Evolutionary conservation across 140 eudicot species (phyloP).

Genomic region (Flaveria floridana): DNA sequence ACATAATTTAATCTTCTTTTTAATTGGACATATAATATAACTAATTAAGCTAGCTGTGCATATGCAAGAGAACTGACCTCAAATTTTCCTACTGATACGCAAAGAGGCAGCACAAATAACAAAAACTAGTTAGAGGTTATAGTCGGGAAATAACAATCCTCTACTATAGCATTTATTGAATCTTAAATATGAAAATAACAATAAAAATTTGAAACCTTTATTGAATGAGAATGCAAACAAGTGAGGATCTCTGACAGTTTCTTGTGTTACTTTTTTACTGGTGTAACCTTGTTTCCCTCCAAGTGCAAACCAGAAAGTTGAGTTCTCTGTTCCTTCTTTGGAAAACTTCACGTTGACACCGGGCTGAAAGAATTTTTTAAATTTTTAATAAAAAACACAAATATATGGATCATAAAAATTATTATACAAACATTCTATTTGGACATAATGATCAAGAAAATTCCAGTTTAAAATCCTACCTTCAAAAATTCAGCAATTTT

Average conservation of each 20-base stretch:
- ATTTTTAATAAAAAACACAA: background rate
- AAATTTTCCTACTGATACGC: slow-evolving; percentile 68
- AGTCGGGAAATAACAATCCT: background rate
- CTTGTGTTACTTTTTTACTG: slow-evolving; percentile 70
- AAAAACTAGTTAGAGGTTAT: slow-evolving; percentile 35
- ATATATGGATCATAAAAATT: background rate
- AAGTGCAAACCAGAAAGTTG: slow-evolving; percentile 85
- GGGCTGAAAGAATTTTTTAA: slow-evolving; percentile 48
- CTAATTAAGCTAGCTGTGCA: background rate
- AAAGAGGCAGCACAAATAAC: slow-evolving; percentile 34
- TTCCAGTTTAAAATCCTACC: slow-evolving; percentile 43
- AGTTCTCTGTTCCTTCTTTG: slow-evolving; percentile 98
- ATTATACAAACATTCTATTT: slow-evolving; percentile 5
- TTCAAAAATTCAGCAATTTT: slow-evolving; percentile 90
- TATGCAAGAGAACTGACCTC: slow-evolving; percentile 51
- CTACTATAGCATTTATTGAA: background rate
- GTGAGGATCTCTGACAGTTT: slow-evolving; percentile 85
- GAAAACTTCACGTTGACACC: slow-evolving; percentile 70
- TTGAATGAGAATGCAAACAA: slow-evolving; percentile 61
- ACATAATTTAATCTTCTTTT: background rate
- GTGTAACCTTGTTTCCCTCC: slow-evolving; percentile 93
- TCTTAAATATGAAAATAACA: background rate
- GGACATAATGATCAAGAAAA: background rate
- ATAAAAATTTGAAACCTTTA: slow-evolving; percentile 50
- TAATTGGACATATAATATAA: background rate